Conservation (phyloP, 805 yeast species). For the Saturnispora kantuleensis region DNA sequence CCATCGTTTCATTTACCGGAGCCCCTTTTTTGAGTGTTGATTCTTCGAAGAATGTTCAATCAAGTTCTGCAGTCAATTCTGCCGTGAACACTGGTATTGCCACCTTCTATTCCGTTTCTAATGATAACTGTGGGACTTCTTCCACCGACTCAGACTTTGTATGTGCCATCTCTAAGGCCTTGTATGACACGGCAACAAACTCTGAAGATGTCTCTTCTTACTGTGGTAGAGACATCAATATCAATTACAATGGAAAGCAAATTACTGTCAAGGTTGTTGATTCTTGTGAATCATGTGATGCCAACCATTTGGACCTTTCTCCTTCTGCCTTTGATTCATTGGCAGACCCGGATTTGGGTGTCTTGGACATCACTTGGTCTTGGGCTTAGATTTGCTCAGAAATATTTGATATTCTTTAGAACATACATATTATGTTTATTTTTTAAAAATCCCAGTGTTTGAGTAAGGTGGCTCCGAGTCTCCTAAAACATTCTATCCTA, state of each 20-base stretch:
- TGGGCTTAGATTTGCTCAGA: constrained; percentile 19
- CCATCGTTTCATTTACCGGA: not conserved
- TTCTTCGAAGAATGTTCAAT: constrained; percentile 1
- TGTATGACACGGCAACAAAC: constrained; percentile 26
- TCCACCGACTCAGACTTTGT: constrained; percentile 34
- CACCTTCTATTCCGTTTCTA: constrained; percentile 36
- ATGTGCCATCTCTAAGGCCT: constrained; percentile 38
- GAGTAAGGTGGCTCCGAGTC: too few species aligned
- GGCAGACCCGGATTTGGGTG: constrained; percentile 38
- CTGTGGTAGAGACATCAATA: constrained; percentile 43
- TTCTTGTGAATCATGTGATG: constrained; percentile 40
- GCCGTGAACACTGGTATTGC: constrained; percentile 32
- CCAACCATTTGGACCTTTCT: constrained; percentile 41
- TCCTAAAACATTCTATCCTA: not conserved
- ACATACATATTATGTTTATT: too few species aligned
- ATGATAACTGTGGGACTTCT: constrained; percentile 43
- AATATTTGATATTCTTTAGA: not conserved
- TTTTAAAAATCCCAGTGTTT: too few species aligned
- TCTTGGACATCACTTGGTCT: constrained; percentile 38
- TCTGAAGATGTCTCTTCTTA: constrained; percentile 27
- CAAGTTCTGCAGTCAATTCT: constrained; percentile 9
- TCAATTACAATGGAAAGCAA: constrained; percentile 36
- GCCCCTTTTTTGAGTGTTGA: constrained; percentile 7
- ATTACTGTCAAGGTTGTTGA: constrained; percentile 46
- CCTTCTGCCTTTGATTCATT: constrained; percentile 41